Evolutionary conservation across 768 basidiomycete genomes (phyloP).

Genomic region (Calvatia gigantea): DNA sequence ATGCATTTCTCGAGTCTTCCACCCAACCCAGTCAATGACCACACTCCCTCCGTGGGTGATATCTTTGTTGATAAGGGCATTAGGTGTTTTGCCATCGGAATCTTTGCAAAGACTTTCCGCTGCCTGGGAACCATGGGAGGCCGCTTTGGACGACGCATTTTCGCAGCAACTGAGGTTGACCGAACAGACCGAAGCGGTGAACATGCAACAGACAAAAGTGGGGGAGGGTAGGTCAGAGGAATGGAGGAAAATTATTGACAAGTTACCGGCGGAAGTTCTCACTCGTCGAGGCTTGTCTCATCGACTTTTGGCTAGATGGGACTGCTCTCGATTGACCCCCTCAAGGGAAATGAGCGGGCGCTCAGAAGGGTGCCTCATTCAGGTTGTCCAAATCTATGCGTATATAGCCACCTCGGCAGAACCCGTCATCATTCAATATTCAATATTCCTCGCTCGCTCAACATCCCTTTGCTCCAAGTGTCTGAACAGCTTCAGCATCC

Average conservation of each 20-base stretch:
- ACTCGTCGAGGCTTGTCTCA: background rate
- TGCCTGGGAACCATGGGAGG: conserved; percentile 73
- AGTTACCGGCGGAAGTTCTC: conserved; percentile 30
- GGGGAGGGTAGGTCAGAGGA: conserved; percentile 31
- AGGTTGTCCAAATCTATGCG: conserved; percentile 74
- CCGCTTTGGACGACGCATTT: conserved; percentile 46
- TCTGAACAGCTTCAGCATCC: conserved; percentile 73
- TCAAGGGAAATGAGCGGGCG: conserved; percentile 46
- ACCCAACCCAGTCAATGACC: no score
- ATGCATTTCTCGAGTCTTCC: no score
- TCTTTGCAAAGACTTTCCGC: conserved; percentile 58
- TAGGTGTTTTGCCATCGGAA: conserved; percentile 85
- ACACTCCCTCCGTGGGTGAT: no score
- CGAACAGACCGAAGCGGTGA: conserved; percentile 42
- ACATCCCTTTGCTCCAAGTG: conserved; percentile 72
- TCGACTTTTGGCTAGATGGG: conserved; percentile 47
- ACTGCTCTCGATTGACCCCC: conserved; percentile 39
- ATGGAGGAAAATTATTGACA: conserved; percentile 50
- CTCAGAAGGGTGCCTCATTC: conserved; percentile 72
- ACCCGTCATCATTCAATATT: conserved; percentile 61
- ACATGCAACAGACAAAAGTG: conserved; percentile 24
- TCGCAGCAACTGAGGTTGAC: conserved; percentile 49
- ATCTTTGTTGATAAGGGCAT: conserved; percentile 83
- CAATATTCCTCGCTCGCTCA: conserved; percentile 65
- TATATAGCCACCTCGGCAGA: conserved; percentile 52